Conservation (phyloP, 495 filamentous ascomycete genomes). For the Astrocystis sublimbata region DNA sequence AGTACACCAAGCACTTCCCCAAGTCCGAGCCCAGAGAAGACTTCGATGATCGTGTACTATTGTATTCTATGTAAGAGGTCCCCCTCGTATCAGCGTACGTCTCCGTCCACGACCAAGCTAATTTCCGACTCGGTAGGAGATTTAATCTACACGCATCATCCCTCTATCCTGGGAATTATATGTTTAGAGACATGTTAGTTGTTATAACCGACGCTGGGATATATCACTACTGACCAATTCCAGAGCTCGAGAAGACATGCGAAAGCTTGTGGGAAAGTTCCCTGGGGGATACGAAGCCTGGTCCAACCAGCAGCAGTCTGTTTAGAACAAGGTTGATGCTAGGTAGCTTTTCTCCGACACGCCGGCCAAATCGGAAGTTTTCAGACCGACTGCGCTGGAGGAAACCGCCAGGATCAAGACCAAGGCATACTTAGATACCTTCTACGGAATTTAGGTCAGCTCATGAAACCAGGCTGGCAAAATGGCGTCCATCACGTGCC, state of each 20-base stretch:
- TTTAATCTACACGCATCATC: not conserved
- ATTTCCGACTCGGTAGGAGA: not conserved
- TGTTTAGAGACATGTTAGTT: not conserved
- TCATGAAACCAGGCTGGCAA: too few species aligned
- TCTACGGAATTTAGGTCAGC: too few species aligned
- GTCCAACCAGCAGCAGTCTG: not conserved
- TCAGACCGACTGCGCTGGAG: too few species aligned
- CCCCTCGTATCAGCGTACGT: too few species aligned
- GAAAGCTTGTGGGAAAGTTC: not conserved
- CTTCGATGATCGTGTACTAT: not conserved
- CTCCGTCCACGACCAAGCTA: not conserved
- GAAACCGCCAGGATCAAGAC: too few species aligned
- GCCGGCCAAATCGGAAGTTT: too few species aligned
- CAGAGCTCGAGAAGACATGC: not conserved
- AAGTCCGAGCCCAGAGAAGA: not conserved
- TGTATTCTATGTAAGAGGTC: not conserved
- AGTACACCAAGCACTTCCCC: not conserved
- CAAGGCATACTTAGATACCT: too few species aligned
- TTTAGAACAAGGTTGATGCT: not conserved
- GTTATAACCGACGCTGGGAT: not conserved
- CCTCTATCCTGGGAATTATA: not conserved
- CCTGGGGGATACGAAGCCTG: not conserved
- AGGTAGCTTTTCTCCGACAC: not conserved
- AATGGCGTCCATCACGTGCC: too few species aligned
- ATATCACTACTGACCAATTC: not conserved